These are phyloP conservation scores for Antrodiella citrinella DNA, from an alignment of 768 basidiomycete species.

Conservation along the genomic window DNA sequence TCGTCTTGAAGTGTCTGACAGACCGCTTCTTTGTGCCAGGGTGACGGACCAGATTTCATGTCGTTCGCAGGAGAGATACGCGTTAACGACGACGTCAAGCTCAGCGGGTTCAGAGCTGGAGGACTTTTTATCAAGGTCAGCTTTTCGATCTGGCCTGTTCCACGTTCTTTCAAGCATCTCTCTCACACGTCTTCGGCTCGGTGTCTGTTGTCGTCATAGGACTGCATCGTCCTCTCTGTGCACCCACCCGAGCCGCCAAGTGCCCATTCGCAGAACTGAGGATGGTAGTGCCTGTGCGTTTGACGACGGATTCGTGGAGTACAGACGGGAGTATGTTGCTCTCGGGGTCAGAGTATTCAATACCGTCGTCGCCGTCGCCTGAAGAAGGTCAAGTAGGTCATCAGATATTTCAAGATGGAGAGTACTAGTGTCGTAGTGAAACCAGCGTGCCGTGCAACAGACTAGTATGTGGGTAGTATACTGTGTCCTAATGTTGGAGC, in stretches of 20 bases:
- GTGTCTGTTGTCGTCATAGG: slow-evolving; percentile 30
- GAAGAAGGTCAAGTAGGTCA: slow-evolving; percentile 3
- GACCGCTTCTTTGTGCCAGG: slow-evolving; percentile 29
- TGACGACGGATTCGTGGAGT: slow-evolving; percentile 57
- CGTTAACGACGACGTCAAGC: slow-evolving; percentile 38
- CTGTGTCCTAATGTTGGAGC: no score
- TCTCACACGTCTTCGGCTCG: slow-evolving; percentile 2
- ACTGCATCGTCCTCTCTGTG: slow-evolving; percentile 56
- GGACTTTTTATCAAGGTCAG: slow-evolving; percentile 52
- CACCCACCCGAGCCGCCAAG: slow-evolving; percentile 48
- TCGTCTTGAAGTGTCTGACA: not conserved
- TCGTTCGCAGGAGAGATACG: slow-evolving; percentile 56
- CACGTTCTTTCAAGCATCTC: not conserved
- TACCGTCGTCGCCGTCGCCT: slow-evolving; percentile 7
- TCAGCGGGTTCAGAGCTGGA: slow-evolving; percentile 58
- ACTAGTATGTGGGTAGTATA: no score
- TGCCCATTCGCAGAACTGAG: slow-evolving; percentile 54
- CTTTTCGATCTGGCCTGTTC: not conserved
- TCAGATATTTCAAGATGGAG: no score
- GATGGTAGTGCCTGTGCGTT: slow-evolving; percentile 51
- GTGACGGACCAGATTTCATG: slow-evolving; percentile 54
- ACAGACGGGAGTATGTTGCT: slow-evolving; percentile 23
- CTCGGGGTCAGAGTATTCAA: slow-evolving; percentile 11
- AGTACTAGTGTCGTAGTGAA: no score
- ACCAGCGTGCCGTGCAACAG: no score